phyloP scores from a whole-genome alignment of 352 stramenopile species.

The Phytophthora ohioensis region DNA sequence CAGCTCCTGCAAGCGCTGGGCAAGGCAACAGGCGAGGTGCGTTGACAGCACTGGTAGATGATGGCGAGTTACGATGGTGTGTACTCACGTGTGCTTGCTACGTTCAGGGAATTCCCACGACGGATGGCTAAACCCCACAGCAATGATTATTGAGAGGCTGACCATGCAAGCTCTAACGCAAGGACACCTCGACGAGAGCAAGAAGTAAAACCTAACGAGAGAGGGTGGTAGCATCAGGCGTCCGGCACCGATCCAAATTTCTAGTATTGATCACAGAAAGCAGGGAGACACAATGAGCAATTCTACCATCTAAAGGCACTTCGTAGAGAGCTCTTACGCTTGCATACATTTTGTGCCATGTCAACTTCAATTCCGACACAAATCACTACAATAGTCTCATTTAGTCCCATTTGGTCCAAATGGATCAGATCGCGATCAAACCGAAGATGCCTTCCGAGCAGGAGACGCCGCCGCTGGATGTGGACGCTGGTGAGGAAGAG shows the following conservation, averaged over 20 bases:
- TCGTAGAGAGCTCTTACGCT: not conserved
- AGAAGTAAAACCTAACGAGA: not conserved
- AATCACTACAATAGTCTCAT: too few species aligned
- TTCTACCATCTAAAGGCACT: not conserved
- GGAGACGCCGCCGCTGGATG: constrained; percentile 9
- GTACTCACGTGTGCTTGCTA: not conserved
- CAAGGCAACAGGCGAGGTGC: constrained; percentile 38
- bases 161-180: not conserved
- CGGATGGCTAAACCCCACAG: not conserved
- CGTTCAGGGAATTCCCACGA: constrained; percentile 1
- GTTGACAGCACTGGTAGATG: constrained; percentile 7
- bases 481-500: constrained; percentile 28
- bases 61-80: not conserved
- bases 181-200: not conserved
- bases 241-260: not conserved
- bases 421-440: not conserved
- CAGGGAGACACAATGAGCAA: constrained; percentile 5
- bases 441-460: constrained; percentile 17
- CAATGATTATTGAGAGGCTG: constrained; percentile 17
- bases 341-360: not conserved
- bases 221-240: constrained; percentile 15
- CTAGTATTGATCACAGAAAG: not conserved
- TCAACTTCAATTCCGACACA: not conserved
- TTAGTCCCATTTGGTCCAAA: not conserved
- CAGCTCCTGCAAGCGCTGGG: constrained; percentile 76